phyloP scores from a whole-genome alignment of 2,329 filamentous ascomycete species.

The Pseudocercospora fijiensis region DNA sequence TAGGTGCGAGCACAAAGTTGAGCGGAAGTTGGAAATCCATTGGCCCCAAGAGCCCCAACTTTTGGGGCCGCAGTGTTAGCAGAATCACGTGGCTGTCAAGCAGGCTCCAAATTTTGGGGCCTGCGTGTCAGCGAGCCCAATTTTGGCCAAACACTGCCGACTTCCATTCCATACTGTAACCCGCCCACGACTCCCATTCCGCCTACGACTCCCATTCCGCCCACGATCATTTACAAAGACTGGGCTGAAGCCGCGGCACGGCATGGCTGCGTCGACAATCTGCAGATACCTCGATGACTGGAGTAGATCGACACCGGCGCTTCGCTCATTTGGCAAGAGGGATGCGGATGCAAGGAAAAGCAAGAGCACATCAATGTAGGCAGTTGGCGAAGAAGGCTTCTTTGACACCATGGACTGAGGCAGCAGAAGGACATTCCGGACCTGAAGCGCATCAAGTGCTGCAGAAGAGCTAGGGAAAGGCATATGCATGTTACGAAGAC shows the following conservation, averaged over 20 bases:
- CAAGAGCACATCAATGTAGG: neutral
- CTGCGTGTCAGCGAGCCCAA: neutral
- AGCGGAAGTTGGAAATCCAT: neutral
- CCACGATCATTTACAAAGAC: neutral
- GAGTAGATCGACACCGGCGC: neutral
- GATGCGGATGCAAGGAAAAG: neutral
- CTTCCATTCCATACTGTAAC: no score
- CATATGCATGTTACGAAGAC: neutral
- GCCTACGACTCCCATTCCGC: neutral
- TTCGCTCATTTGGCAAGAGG: neutral
- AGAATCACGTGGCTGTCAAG: neutral
- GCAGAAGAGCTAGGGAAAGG: neutral
- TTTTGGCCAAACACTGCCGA: neutral
- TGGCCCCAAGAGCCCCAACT: no score
- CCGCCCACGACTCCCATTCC: neutral
- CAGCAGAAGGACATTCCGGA: neutral
- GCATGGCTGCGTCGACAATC: neutral
- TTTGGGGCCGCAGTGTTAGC: neutral
- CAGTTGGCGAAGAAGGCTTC: neutral
- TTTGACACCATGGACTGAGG: neutral
- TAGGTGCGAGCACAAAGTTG: neutral
- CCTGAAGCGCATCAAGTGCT: neutral
- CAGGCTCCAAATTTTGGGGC: neutral
- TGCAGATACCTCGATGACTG: no score
- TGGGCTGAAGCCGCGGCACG: neutral